Base-by-base conservation (phyloP, 2,329 filamentous ascomycete species). In the Scytalidium lignicola region DNA sequence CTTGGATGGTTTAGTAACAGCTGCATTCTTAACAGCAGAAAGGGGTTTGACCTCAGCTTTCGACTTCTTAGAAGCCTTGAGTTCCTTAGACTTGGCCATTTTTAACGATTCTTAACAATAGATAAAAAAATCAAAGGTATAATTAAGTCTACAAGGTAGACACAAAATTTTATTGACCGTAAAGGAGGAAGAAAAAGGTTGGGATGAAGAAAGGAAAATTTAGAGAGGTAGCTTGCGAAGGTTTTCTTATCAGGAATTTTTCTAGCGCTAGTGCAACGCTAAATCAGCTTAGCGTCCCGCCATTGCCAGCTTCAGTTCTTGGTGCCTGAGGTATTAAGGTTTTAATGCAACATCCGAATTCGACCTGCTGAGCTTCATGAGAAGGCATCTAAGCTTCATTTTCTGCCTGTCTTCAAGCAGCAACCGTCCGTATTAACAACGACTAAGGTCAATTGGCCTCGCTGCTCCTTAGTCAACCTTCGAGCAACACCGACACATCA, bases 1-100 rank as follows among this genome's bases (percentile, higher is more conserved):
- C 67, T 85, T 76, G 53, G 79, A 74, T 47, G 82, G 66, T 76
- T 90, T 90, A 72, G 78, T 79, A 62, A 88, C 75, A 57, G 79
- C 79, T 58, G 75, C 82, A 60, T 76, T 76, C 75, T 88, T 88
- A 69, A 83, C 81, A 59, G 71, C 65, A 62, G 71, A 68, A 59
- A 74, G 64, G 53, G 72, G 65, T 63, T 76, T 74, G 62, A 71
- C 67, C 58, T 76, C 73, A 62, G 74, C 62, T 58, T 69, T 67
- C 54, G 61, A 64, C 72, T 80, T 80, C 58, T 69, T 63, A 59
- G 64, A 66, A 63, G 69, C 79, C 70, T 80, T 80, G 67, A 74
- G 72, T 65, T 83, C 76, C 74, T 86, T 86, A 48, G 75, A 71
- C 72, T 86, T 86, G 68, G 75, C 81, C 83, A 86, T 86, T 68